Base-by-base conservation (phyloP, 495 filamentous ascomycete genomes). In the Opeltia flavorubescens region DNA sequence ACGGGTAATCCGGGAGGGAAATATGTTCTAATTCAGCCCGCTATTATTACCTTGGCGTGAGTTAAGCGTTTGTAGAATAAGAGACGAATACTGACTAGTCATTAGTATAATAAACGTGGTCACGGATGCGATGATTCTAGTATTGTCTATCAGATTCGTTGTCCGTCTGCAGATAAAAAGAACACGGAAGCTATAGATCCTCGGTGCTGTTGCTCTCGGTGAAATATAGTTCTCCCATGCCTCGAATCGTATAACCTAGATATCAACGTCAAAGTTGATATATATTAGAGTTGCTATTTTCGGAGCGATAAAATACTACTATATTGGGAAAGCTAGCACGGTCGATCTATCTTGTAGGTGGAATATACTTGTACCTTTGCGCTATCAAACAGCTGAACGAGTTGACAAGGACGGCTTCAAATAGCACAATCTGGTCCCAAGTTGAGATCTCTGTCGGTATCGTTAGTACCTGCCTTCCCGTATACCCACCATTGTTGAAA, bases 401-500 rank as follows among this genome's bases (percentile, higher is more conserved):
- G 9, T 9, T 33, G 9, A n/a, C 30, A 33, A n/a, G 30, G 30
- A 33, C 30, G 9, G 30, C 30, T 15, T 33, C 30, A 33, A n/a
- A 33, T 15, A n/a, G 30, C 15, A n/a, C 30, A 9, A 33, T 26
- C 5, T 29, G 13, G 42, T 30, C 42, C 3, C 3, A 30, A 18
- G 42, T 27, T 18, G 42, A 44, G 26, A 26, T 29, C 5, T 5
- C 42, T 12, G 42, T 44, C 6, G 42, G 15, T 18, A 25, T 44
- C n/a, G 29, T 44, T 26, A 44, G 42, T 18, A 26, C 42, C 12
- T 44, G 42, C 26, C 42, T 44, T 44, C 24, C 42, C 17, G 50
- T 71, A 9, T 33, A 33, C 30, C 9, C 9, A 33, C 30, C 30
- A 33, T 15, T 33, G n/a, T n/a, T n/a, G n/a, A n/a, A n/a, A n/a